These are phyloP conservation scores for Bombardia bombarda DNA, from an alignment of 495 filamentous ascomycete genomes.

Conservation along the genomic window DNA sequence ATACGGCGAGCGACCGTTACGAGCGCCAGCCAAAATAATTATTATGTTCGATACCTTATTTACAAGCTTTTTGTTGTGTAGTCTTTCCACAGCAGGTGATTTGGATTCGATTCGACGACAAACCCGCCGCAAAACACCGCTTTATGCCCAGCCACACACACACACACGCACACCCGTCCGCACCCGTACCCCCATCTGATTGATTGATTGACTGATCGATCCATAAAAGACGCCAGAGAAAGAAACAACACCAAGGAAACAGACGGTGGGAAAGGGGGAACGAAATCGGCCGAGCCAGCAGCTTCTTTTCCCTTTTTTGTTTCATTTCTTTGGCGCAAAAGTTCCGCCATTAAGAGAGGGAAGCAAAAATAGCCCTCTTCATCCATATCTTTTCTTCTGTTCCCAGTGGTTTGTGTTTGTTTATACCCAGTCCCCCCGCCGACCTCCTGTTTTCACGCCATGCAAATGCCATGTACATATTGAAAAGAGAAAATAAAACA, in stretches of 20 bases:
- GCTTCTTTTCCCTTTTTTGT: neutral
- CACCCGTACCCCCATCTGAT: neutral
- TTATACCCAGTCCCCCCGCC: neutral
- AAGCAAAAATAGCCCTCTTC: too few species aligned
- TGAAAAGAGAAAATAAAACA: neutral
- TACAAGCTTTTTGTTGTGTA: neutral
- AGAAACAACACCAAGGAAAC: neutral
- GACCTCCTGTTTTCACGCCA: neutral
- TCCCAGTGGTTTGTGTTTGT: neutral
- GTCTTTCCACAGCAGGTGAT: neutral
- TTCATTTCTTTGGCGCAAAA: neutral
- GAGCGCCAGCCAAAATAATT: neutral
- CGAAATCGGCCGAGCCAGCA: neutral
- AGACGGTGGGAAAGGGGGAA: neutral
- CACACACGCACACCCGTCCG: neutral
- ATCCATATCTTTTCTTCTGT: neutral
- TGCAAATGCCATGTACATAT: neutral
- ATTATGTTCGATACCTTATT: neutral
- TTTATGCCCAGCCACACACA: neutral
- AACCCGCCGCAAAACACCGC: too few species aligned
- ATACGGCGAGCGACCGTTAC: too few species aligned
- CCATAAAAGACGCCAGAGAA: neutral
- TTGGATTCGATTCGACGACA: neutral
- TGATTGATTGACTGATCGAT: too few species aligned
- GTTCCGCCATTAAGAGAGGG: too few species aligned